Conservation (phyloP, 768 basidiomycete species). For the Termitomyces sp. region DNA sequence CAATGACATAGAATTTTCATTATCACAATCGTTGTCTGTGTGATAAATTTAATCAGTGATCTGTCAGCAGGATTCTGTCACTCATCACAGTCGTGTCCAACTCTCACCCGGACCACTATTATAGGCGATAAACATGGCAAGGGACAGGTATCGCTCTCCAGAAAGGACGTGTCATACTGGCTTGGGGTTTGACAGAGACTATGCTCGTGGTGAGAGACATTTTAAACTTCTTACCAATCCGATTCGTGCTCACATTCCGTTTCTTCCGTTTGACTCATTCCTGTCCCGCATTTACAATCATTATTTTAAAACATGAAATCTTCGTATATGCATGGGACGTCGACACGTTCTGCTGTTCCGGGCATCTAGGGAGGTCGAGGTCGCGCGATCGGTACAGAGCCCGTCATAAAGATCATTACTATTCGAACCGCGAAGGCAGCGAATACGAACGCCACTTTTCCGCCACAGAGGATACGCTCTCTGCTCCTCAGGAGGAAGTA, state of each 20-base stretch:
- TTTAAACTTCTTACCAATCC: neutral
- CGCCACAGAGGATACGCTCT: neutral
- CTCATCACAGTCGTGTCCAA: neutral
- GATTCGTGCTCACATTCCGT: conserved; percentile 6
- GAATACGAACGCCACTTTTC: neutral
- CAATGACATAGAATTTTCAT: neutral
- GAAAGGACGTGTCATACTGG: neutral
- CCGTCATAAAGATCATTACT: neutral
- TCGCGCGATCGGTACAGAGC: neutral
- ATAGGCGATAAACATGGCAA: conserved; percentile 3
- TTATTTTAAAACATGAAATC: neutral
- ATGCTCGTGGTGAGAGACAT: conserved; percentile 11
- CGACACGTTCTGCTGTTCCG: neutral
- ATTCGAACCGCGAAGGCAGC: neutral
- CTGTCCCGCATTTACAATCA: neutral
- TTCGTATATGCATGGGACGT: neutral
- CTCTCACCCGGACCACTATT: neutral
- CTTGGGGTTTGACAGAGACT: neutral
- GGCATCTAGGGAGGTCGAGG: neutral
- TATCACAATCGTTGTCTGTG: neutral
- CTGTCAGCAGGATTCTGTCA: neutral
- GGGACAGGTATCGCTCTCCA: conserved; percentile 5
- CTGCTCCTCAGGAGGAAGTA: conserved; percentile 1
- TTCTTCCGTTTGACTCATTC: neutral
- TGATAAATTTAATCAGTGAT: neutral